Evolutionary conservation across 495 filamentous ascomycete species (phyloP).

Genomic region (Neurospora cerealis): DNA sequence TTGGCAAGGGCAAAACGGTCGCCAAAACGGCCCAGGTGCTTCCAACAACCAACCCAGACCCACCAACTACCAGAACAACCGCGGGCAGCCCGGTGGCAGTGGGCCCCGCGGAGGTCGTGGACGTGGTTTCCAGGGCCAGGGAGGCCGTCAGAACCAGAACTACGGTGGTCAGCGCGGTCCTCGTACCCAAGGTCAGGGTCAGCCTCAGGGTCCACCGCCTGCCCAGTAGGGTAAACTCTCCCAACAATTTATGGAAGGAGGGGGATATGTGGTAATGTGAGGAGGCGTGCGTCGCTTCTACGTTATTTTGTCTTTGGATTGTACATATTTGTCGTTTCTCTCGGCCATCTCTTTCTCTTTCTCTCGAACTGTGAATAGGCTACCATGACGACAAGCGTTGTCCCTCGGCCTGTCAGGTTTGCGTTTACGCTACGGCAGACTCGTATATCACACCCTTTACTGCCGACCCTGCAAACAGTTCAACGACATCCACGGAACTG

Average conservation of each 20-base stretch:
- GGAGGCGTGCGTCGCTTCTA: conserved; percentile 6
- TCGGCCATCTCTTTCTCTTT: neutral
- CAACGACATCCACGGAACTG: neutral
- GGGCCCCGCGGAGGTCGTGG: conserved; percentile 16
- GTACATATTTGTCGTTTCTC: conserved; percentile 22
- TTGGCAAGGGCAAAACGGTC: conserved; percentile 15
- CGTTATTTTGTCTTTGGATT: conserved; percentile 13
- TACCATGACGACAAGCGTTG: neutral
- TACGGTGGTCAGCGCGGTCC: conserved; percentile 34
- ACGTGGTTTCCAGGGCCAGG: conserved; percentile 20
- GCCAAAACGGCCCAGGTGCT: conserved; percentile 16
- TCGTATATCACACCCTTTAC: neutral
- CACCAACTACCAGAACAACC: conserved; percentile 29
- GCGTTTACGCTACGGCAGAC: neutral
- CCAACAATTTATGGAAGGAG: neutral
- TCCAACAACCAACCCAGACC: conserved; percentile 11
- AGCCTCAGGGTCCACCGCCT: conserved; percentile 20
- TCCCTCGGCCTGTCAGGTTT: neutral
- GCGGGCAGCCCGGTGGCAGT: conserved; percentile 20
- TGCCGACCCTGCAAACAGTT: neutral
- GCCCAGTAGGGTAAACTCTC: conserved; percentile 17
- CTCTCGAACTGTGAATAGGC: neutral
- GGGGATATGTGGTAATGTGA: conserved; percentile 3
- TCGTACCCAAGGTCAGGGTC: conserved; percentile 18
- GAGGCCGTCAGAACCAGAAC: conserved; percentile 31